Base-by-base conservation (phyloP, 2,329 filamentous ascomycete genomes). In the Botrytis deweyae region DNA sequence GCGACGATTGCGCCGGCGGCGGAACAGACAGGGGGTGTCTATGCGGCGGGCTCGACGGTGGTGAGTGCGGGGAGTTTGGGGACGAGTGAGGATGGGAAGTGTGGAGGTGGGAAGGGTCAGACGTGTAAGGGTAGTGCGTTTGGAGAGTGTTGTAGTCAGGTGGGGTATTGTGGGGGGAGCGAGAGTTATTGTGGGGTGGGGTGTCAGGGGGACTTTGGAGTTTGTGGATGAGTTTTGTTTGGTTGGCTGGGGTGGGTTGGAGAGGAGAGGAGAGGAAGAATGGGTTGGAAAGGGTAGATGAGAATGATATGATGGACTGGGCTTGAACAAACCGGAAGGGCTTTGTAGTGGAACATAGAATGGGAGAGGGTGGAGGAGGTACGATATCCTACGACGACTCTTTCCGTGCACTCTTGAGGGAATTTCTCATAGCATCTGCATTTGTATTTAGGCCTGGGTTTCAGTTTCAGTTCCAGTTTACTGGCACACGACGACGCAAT, bases 91-190 rank as follows among this genome's bases (percentile, higher is more conserved):
- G 58, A 73, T 73, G 72, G 55, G 20, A 73, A 44, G n/a, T 73
- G 72, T 70, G 72, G 72, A 8, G 58, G 20, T 38, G 44, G 22
- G 8, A 36, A 33, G 33, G 65, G 58, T 0, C 72, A 70, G 49
- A 70, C 65, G 33, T 73, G 72, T n/a, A 58, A 55, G 59, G 66
- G 72, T 8, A 70, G 72, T 58, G 38, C n/a, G 20, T 70, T 73
- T 18, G 72, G 72, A 1, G 46, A 70, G 22, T 73, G 72, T 46
- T 73, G 72, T 70, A 70, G 65, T 22, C 38, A 44, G 38, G 68
- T 42, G 14, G 69, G 72, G 0, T 66, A 67, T 16, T 71, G 61
- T 61, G 72, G 72, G 2, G 62, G 38, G 7, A 29, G 20, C 7
- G 25, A 4, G 7, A 40, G 61, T 63, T 73, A 70, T 33, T 73